Evolutionary conservation across 768 basidiomycete species (phyloP), one percentile per base, ranked within the genome.

Genomic region (Galerina sulciceps): DNA sequence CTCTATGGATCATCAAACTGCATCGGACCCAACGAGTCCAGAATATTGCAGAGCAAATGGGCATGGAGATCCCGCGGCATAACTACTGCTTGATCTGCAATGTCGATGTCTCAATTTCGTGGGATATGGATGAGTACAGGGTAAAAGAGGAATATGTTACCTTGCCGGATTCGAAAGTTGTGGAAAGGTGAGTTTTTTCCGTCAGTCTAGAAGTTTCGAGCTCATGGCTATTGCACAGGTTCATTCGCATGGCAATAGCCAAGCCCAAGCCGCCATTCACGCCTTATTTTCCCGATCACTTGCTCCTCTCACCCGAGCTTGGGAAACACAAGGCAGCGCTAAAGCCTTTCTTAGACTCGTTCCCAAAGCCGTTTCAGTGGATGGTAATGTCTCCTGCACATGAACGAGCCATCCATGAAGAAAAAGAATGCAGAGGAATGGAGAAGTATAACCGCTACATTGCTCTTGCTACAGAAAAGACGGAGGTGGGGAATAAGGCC

Each of bases 261-360:
- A 54, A 38, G 15, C 66, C 64, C 4, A 38, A 58, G 23, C 58
- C 62, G 6, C 44, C 43, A 9, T 58, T 62, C 46, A 18, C 51
- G 36, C 50, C 67, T 14, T 42, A 44, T 14, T 18, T 65, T 4
- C 67, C 64, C 9, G 41, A 45, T 13, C 38, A 45, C 4, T 46
- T 65, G 8, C 34, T 55, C 31, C 57, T 67, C 36, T 54, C 60
- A 9, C 38, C 49, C 23, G 55, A 64, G 15, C 59, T 67, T 37
- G 52, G 36, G n/a, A 53, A 56, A 10, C 62, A 64, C 31, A 22
- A 54, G 5, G 20, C 23, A 15, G 55, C 54, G 13, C 42, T 68
- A 43, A 36, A 49, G n/a, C 57, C 61, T 11, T 68, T 68, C 49
- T 59, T 68, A 6, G 48, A 65, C 22, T 57, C 62, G 17, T 46